These are phyloP conservation scores for Tolypocladium album DNA, from an alignment of 2,329 filamentous ascomycete genomes.

Conservation along the genomic window DNA sequence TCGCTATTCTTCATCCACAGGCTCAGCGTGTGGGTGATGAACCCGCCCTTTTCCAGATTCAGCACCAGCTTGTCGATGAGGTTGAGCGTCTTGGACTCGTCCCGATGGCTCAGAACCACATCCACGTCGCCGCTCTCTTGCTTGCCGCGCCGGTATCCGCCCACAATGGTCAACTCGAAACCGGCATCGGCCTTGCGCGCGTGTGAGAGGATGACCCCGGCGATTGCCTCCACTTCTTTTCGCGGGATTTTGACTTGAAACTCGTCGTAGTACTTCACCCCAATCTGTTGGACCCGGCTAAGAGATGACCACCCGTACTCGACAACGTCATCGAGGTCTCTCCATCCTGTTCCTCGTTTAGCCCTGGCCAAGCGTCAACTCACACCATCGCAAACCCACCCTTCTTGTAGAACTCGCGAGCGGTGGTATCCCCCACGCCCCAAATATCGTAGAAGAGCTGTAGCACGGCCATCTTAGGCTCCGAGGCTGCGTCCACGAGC, in stretches of 20 bases:
- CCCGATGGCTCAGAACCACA: constrained; percentile 69
- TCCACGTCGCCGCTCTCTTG: constrained; percentile 70
- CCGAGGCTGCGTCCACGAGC: constrained; percentile 49
- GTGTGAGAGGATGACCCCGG: constrained; percentile 49
- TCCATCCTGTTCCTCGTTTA: constrained; percentile 46
- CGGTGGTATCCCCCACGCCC: constrained; percentile 80
- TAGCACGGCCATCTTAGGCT: constrained; percentile 54
- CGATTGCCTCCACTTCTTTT: constrained; percentile 62
- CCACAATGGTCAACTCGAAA: constrained; percentile 54
- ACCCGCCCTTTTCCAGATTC: constrained; percentile 55
- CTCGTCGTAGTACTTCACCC: constrained; percentile 88
- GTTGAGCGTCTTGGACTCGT: constrained; percentile 55
- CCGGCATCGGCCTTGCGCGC: constrained; percentile 51
- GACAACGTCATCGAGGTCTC: constrained; percentile 75
- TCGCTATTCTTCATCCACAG: constrained; percentile 60
- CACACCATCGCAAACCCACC: constrained; percentile 15
- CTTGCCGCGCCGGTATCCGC: constrained; percentile 76
- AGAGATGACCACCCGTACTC: constrained; percentile 70
- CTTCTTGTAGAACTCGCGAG: constrained; percentile 68
- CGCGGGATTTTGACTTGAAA: constrained; percentile 63
- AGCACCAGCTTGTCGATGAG: constrained; percentile 63
- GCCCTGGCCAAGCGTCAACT: not conserved
- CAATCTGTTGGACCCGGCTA: constrained; percentile 79
- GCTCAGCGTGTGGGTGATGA: constrained; percentile 73
- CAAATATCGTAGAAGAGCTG: constrained; percentile 73